Base-by-base conservation (phyloP, 345 rosid species). In the Arabis alpina region DNA sequence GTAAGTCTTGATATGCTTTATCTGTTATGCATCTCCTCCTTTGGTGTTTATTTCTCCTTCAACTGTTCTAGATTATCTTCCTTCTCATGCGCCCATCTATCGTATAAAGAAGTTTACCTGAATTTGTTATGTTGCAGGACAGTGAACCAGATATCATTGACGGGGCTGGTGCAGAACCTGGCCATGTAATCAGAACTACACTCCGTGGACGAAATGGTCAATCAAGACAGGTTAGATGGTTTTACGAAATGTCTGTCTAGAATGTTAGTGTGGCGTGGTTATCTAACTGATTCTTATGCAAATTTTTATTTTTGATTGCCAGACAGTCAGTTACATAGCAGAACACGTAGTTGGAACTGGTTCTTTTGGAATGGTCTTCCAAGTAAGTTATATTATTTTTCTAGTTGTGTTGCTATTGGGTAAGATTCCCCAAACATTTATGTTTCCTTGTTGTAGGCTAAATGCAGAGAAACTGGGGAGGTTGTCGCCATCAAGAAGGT, bases 91-190 rank as follows among this genome's bases (percentile, higher is more conserved):
- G 1, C 10, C 6, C 23, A 19, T 19, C 23, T 19, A 19, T 19
- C 23, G 23, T 19, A 19, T 19, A 19, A 19, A 19, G 23, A 0
- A 19, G 23, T 19, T 19, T 45, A 39, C 47, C 11, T 23, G 8
- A 30, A 36, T 50, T 37, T 71, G 39, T 37, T 11, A 25, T 58
- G 50, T 77, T 80, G 74, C 89, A 92, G 96, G 96, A 88, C 61
- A 88, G 94, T 77, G 98, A 86, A 64, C 89, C 91, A 8, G 96
- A 88, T 74, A 55, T 90, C 47, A 85, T 88, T 50, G 96, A 90
- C 73, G 98, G 98, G 42, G 93, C 79, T 67, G 96, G 96, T 45
- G 79, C 97, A 50, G 98, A 93, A 82, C 77, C 96, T 13, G 97
- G 98, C 34, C 98, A 88, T 68, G 84, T 93, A 49, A 93, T 93